Evolutionary conservation across 331 rosid species (phyloP).

Genomic region (Spiraea crenata): DNA sequence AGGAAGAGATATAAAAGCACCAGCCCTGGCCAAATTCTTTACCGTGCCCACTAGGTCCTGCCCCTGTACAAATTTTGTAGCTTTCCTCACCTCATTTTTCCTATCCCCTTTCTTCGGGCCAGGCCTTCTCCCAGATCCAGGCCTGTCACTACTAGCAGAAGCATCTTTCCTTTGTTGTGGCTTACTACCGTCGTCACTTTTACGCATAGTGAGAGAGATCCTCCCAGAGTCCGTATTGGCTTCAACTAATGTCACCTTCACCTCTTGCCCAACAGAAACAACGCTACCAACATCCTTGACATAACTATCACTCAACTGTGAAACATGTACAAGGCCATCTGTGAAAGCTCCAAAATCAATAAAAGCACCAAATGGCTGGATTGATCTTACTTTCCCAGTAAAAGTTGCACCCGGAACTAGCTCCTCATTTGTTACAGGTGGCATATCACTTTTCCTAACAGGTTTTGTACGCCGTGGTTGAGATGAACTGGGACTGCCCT

Average conservation of each 20-base stretch:
- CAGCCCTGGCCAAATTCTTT: constrained; percentile 72
- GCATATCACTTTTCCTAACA: constrained; percentile 84
- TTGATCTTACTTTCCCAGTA: constrained; percentile 85
- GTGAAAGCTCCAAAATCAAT: constrained; percentile 95
- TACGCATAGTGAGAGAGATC: constrained; percentile 94
- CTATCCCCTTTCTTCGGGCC: constrained; percentile 47
- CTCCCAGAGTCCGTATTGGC: constrained; percentile 73
- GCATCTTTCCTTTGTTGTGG: constrained; percentile 47
- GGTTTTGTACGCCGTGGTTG: constrained; percentile 58
- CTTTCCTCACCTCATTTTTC: constrained; percentile 50
- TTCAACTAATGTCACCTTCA: constrained; percentile 82
- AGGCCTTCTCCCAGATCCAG: constrained; percentile 57
- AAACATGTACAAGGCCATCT: constrained; percentile 93
- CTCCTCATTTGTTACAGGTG: constrained; percentile 79
- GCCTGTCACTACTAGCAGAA: constrained; percentile 43
- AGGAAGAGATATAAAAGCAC: constrained; percentile 89
- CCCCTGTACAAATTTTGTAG: constrained; percentile 62
- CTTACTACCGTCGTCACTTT: constrained; percentile 46
- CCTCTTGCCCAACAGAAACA: constrained; percentile 97
- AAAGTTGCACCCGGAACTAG: constrained; percentile 79
- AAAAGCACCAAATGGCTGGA: constrained; percentile 96
- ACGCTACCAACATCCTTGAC: constrained; percentile 81
- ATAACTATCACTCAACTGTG: constrained; percentile 78
- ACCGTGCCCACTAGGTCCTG: constrained; percentile 84
- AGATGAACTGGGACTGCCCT: constrained; percentile 35